Evolutionary conservation across 306 rosid genomes (phyloP).

Genomic region (Vachellia pachyceras): DNA sequence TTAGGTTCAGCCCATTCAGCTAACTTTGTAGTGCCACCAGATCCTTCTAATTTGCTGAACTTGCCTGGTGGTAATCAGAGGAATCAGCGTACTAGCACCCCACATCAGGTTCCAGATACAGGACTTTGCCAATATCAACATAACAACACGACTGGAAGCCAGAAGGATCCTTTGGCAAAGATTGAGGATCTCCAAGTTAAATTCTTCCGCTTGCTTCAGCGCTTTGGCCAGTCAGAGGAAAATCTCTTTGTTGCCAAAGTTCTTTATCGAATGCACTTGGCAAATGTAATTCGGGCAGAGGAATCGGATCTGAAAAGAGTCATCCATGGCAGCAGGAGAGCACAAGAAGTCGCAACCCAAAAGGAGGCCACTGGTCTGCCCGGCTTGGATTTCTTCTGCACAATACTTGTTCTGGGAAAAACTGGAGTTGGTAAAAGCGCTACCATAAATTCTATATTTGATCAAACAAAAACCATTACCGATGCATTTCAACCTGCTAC

Average conservation of each 20-base stretch:
- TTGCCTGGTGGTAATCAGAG: slow-evolving; percentile 54
- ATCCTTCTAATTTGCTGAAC: slow-evolving; percentile 40
- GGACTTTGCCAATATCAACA: slow-evolving; percentile 46
- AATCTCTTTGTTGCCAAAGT: slow-evolving; percentile 73
- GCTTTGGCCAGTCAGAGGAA: slow-evolving; percentile 70
- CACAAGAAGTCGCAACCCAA: slow-evolving; percentile 58
- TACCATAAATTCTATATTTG: slow-evolving; percentile 86
- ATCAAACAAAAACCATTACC: slow-evolving; percentile 68
- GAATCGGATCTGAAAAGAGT: slow-evolving; percentile 74
- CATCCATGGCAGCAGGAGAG: slow-evolving; percentile 53
- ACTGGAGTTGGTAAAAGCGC: slow-evolving; percentile 99
- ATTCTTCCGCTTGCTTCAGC: slow-evolving; percentile 69
- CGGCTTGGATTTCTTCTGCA: slow-evolving; percentile 67
- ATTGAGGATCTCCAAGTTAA: slow-evolving; percentile 73
- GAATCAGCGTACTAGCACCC: slow-evolving; percentile 44
- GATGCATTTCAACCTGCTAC: slow-evolving; percentile 94
- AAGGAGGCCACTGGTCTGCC: slow-evolving; percentile 66
- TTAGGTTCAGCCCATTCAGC: slow-evolving; percentile 54
- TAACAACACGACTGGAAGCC: slow-evolving; percentile 36
- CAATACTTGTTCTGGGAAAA: slow-evolving; percentile 87
- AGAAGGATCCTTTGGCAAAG: slow-evolving; percentile 58
- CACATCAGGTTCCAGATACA: slow-evolving; percentile 45
- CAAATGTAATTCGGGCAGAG: slow-evolving; percentile 75
- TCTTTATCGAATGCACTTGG: slow-evolving; percentile 87
- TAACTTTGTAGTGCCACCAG: slow-evolving; percentile 40